Evolutionary conservation across 2,329 filamentous ascomycete species (phyloP).

Genomic region (Diplocarpon mali): DNA sequence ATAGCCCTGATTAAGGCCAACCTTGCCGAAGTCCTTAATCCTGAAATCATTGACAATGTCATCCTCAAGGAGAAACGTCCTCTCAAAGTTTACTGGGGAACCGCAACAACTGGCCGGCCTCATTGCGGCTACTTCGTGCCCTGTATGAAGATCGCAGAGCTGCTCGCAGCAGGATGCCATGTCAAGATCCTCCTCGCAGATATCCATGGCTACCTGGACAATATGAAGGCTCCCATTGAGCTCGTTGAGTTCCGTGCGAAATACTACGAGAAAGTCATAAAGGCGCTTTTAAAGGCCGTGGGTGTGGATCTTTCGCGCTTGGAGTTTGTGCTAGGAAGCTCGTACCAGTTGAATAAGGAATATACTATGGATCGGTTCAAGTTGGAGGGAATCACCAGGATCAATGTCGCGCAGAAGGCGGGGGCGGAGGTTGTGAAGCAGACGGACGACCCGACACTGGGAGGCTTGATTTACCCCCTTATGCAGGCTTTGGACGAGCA

Average conservation of each 20-base stretch:
- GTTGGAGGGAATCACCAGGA: conserved; percentile 35
- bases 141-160: conserved; percentile 80
- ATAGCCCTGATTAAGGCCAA: conserved; percentile 70
- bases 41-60: conserved; percentile 67
- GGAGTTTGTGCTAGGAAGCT: conserved; percentile 73
- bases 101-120: conserved; percentile 52
- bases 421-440: conserved; percentile 95
- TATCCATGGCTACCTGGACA: conserved; percentile 70
- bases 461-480: conserved; percentile 69
- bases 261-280: conserved; percentile 75
- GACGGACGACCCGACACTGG: conserved; percentile 61
- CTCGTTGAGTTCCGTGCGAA: conserved; percentile 71
- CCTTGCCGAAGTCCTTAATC: conserved; percentile 71
- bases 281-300: conserved; percentile 65
- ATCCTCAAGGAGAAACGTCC: conserved; percentile 59
- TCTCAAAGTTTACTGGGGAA: conserved; percentile 79
- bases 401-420: conserved; percentile 60
- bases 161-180: conserved; percentile 74
- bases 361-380: conserved; percentile 89
- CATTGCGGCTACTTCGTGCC: conserved; percentile 79
- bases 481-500: conserved; percentile 82
- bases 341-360: conserved; percentile 60
- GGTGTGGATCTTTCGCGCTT: conserved; percentile 61
- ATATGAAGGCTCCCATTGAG: conserved; percentile 78
- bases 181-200: conserved; percentile 67